phyloP scores from a whole-genome alignment of 1,284 basidiomycete genomes.

The Puccinia sorghi region DNA sequence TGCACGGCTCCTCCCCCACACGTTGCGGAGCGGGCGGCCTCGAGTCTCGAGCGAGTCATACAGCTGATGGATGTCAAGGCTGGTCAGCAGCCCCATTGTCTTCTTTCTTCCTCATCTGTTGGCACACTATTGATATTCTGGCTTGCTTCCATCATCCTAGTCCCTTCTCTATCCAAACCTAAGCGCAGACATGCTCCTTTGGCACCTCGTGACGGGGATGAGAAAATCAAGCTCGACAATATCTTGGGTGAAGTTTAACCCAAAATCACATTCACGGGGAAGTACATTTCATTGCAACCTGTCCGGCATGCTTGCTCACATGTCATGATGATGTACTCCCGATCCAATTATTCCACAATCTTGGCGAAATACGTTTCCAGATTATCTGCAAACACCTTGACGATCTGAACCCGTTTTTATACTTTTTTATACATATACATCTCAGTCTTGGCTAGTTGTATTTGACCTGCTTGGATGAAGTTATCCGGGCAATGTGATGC shows the following conservation, averaged over 20 bases:
- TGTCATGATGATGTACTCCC: no score
- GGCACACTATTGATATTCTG: not conserved
- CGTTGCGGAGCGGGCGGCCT: not conserved
- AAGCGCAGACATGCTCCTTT: not conserved
- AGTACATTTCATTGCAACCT: not conserved
- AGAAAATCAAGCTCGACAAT: slow-evolving; percentile 17
- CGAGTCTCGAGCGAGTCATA: slow-evolving; percentile 27
- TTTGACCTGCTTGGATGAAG: no score
- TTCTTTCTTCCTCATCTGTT: not conserved
- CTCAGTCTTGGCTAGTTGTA: no score
- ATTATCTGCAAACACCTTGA: no score
- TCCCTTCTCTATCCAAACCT: not conserved
- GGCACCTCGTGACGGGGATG: not conserved
- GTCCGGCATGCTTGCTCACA: no score
- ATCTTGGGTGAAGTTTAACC: slow-evolving; percentile 10
- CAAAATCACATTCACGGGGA: not conserved
- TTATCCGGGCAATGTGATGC: no score
- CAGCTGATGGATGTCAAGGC: slow-evolving; percentile 30
- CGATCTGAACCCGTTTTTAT: no score
- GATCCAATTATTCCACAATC: no score
- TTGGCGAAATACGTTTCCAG: no score
- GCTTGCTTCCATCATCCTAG: not conserved
- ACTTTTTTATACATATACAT: no score
- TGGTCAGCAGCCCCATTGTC: not conserved
- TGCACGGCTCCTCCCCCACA: slow-evolving; percentile 25